Conservation (phyloP, 352 stramenopile species). For the Phytophthora colocasiae region DNA sequence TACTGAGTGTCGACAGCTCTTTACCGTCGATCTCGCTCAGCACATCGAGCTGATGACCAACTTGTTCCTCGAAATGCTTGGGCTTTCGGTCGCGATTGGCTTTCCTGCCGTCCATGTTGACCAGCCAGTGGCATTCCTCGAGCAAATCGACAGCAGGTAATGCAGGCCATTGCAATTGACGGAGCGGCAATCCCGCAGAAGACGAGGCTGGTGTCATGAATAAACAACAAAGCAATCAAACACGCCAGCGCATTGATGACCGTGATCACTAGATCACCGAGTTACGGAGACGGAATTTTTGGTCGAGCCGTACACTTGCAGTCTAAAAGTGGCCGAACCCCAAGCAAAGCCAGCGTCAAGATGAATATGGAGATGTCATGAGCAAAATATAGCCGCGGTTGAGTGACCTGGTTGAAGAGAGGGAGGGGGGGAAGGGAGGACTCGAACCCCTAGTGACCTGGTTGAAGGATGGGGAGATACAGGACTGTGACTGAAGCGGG, state of each 20-base stretch:
- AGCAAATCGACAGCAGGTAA: slow-evolving; percentile 48
- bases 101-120: slow-evolving; percentile 29
- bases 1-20: slow-evolving; percentile 15
- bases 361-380: slow-evolving; percentile 28
- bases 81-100: slow-evolving; percentile 14
- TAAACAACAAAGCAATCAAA: slow-evolving; percentile 24
- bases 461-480: slow-evolving; percentile 30
- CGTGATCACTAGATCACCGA: background rate
- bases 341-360: slow-evolving; percentile 25
- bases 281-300: slow-evolving; percentile 1
- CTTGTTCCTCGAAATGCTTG: slow-evolving; percentile 12
- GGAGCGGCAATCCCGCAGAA: slow-evolving; percentile 27
- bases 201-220: slow-evolving; percentile 17
- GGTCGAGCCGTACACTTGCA: slow-evolving; percentile 18
- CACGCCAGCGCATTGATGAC: slow-evolving; percentile 19
- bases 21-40: slow-evolving; percentile 11
- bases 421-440: too few relatives aligned
- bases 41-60: slow-evolving; percentile 5
- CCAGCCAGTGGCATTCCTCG: slow-evolving; percentile 52
- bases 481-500: slow-evolving; percentile 11
- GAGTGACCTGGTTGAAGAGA: slow-evolving; percentile 21
- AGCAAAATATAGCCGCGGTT: slow-evolving; percentile 31
- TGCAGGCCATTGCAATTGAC: slow-evolving; percentile 43
- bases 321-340: slow-evolving; percentile 30
- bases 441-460: too few relatives aligned